phyloP scores from a whole-genome alignment of 2,329 filamentous ascomycete species.

The Colletotrichum abscissum region DNA sequence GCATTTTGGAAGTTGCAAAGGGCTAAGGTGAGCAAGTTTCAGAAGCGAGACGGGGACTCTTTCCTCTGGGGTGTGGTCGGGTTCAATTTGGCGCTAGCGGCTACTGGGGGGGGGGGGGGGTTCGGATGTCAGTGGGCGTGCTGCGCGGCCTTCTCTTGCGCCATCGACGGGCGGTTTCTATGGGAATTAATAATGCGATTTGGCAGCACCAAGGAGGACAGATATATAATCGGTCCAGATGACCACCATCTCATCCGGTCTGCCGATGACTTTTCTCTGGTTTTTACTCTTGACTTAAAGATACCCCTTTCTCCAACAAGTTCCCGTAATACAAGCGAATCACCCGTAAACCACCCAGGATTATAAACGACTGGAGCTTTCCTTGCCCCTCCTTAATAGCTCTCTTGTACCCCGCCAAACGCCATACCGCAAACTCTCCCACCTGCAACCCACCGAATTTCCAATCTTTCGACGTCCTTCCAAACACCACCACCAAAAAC shows the following conservation, averaged over 20 bases:
- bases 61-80: constrained; percentile 7
- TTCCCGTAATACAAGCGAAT: neutral
- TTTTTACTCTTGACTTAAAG: neutral
- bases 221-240: constrained; percentile 17
- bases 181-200: constrained; percentile 31
- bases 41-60: constrained; percentile 23
- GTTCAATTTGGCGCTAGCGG: constrained; percentile 12
- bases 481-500: constrained; percentile 14
- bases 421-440: constrained; percentile 25
- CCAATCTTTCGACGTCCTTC: neutral
- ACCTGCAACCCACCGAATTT: constrained; percentile 2
- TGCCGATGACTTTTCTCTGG: neutral
- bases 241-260: neutral
- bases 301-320: constrained; percentile 3
- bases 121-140: neutral
- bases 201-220: neutral
- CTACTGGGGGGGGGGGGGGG: neutral
- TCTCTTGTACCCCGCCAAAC: constrained; percentile 34
- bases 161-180: constrained; percentile 21
- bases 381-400: constrained; percentile 30
- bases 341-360: neutral
- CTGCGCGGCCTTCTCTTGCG: constrained; percentile 23
- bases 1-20: neutral
- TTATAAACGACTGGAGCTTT: neutral
- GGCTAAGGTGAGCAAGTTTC: constrained; percentile 36